Evolutionary conservation across 768 basidiomycete genomes (phyloP), one percentile per base, ranked within the genome.

Genomic region (Rickenella mellea): DNA sequence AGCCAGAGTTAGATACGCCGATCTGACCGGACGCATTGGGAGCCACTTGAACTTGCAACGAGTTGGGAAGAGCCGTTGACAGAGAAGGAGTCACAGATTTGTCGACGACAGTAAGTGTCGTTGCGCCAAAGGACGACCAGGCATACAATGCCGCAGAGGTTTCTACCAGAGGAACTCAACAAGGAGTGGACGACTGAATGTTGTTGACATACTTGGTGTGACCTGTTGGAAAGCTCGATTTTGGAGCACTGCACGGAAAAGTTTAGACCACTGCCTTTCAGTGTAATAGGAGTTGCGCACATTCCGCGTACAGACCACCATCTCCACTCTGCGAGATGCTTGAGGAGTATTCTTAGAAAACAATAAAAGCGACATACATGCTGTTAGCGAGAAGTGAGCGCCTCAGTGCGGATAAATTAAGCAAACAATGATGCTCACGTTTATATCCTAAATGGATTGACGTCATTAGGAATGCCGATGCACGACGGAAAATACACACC

Each of bases 211-310:
- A 74, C 78, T 65, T 14, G 78, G 70, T 4, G 69, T 65, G 24
- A 80, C 76, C 47, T 74, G 65, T 51, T 83, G 80, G 55, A 83
- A 80, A 2, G 80, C 80, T 15, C 80, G 65, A 51, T 83, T 83
- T 55, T 76, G 79, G 2, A 82, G 64, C n/a, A 81, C 78, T 79
- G 47, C 1, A 44, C 40, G 22, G 21, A 7, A 26, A n/a, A 1
- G 46, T 25, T 48, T 42, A 22, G 2, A 10, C 3, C 6, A 14
- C 8, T n/a, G 15, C 0, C 11, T 27, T 5, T 3, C 19, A 21
- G 6, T 15, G 14, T 19, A n/a, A 36, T n/a, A 11, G 27, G 6
- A 27, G n/a, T 14, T 12, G 54, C 65, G 38, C 39, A 76, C 78
- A 53, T 56, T 81, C 80, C 3, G 68, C 79, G 39, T 82, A 81